A percentile compares a stretch with the other conserved stretches of the same genome.
Evolutionary conservation across 495 filamentous ascomycete species (phyloP).

Genomic region (Pseudotulostoma volvatum): DNA sequence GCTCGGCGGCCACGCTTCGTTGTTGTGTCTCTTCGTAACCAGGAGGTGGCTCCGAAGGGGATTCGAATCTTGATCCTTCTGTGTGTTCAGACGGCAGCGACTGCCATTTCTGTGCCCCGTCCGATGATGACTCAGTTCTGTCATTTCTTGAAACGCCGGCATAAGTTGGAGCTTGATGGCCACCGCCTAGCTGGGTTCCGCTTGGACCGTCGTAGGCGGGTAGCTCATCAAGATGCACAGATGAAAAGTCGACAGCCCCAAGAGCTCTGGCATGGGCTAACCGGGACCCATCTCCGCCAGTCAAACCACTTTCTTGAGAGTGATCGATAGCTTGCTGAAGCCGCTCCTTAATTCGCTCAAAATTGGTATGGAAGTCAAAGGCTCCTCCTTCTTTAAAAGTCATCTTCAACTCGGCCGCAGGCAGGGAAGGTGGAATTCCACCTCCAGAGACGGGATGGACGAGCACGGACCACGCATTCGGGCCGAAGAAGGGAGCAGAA

Average conservation of each 20-base stretch:
- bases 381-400: conserved; percentile 91
- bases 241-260: conserved; percentile 35
- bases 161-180: conserved; percentile 2
- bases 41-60: conserved; percentile 70
- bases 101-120: not conserved
- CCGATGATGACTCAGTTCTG: conserved; percentile 4
- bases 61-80: conserved; percentile 1
- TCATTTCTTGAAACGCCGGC: conserved; percentile 2
- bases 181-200: conserved; percentile 4
- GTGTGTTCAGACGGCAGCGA: not conserved
- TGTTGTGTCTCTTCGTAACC: conserved; percentile 85
- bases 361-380: conserved; percentile 74
- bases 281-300: conserved; percentile 3
- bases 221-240: conserved; percentile 62
- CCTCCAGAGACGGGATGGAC: conserved; percentile 69
- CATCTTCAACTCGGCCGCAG: conserved; percentile 61
- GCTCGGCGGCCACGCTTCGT: conserved; percentile 49
- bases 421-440: conserved; percentile 62
- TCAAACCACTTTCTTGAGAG: conserved; percentile 31
- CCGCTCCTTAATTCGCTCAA: conserved; percentile 71
- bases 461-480: conserved; percentile 74
- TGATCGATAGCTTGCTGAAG: conserved; percentile 64
- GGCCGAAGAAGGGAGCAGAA: conserved; percentile 84
- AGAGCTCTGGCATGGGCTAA: conserved; percentile 10
- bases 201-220: conserved; percentile 52